phyloP scores from a whole-genome alignment of 345 rosid genomes.

The Lepidium aucheri region DNA sequence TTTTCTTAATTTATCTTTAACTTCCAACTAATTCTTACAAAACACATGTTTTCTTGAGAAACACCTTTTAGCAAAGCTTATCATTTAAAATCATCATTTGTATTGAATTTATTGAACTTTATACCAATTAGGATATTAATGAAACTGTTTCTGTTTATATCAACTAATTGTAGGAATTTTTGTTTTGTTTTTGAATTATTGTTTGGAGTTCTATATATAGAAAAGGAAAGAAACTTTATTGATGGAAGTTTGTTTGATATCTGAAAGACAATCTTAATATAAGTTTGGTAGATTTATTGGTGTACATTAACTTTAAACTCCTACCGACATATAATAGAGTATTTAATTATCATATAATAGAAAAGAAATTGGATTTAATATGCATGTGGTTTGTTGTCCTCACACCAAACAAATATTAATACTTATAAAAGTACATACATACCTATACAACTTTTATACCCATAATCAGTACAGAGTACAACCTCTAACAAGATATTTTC shows the following conservation, averaged over 20 bases:
- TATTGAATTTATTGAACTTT: neutral
- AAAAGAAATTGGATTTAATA: neutral
- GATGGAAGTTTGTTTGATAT: slow-evolving; percentile 24
- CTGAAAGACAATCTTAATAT: slow-evolving; percentile 23
- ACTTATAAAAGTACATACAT: neutral
- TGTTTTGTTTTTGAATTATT: too few relatives aligned
- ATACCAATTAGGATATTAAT: neutral
- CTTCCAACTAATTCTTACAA: slow-evolving; percentile 9
- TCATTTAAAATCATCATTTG: neutral
- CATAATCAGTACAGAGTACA: neutral
- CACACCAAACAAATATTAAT: slow-evolving; percentile 13
- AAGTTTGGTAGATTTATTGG: slow-evolving; percentile 22
- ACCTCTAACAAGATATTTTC: neutral
- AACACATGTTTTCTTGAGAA: neutral
- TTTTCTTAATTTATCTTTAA: neutral
- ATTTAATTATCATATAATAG: neutral
- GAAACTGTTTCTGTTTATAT: neutral
- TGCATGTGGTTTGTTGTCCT: slow-evolving; percentile 20
- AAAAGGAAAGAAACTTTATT: slow-evolving; percentile 14
- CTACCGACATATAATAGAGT: slow-evolving; percentile 15
- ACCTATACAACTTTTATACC: slow-evolving; percentile 2
- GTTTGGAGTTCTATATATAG: neutral
- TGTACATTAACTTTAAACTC: slow-evolving; percentile 8
- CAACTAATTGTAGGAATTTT: too few relatives aligned
- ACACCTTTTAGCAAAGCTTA: neutral